Conservation (phyloP, 1,139 yeast genomes). For the Debaryomyces fabryi region DNA sequence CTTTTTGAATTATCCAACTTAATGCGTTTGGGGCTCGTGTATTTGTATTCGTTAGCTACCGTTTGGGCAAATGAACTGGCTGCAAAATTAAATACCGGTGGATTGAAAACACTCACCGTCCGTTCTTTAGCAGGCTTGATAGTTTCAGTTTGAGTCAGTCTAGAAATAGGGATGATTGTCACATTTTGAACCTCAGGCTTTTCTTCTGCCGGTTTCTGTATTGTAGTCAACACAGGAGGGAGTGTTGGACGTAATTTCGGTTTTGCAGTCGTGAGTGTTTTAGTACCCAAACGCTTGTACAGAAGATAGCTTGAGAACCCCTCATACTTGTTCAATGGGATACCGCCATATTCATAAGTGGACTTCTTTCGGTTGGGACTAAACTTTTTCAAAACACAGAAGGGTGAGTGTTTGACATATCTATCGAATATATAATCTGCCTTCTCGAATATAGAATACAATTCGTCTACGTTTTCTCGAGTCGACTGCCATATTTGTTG, state of each 20-base stretch:
- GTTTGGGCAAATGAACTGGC: neutral
- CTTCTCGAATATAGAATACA: conserved; percentile 7
- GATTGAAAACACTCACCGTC: neutral
- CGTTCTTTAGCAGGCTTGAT: neutral
- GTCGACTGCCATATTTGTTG: neutral
- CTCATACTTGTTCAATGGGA: conserved; percentile 17
- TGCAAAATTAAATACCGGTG: conserved; percentile 5
- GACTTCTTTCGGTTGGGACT: conserved; percentile 8
- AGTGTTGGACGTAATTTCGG: neutral
- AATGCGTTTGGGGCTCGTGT: conserved; percentile 1
- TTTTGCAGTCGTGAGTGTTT: conserved; percentile 1
- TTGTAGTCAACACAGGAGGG: neutral
- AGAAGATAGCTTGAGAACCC: conserved; percentile 21
- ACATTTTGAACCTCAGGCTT: neutral
- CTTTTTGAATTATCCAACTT: neutral
- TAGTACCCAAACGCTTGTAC: neutral
- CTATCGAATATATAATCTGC: conserved; percentile 26
- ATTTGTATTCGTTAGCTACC: neutral
- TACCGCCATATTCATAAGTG: conserved; percentile 18
- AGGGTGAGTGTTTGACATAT: conserved; percentile 24
- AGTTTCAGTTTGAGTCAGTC: conserved; percentile 5
- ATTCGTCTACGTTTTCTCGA: conserved; percentile 1
- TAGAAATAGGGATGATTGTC: neutral
- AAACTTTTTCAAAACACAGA: conserved; percentile 18
- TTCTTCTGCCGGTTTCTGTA: neutral